Evolutionary conservation across 2,329 filamentous ascomycete species (phyloP), one percentile per base, ranked within the genome.

Genomic region (Ophiostoma sp.): DNA sequence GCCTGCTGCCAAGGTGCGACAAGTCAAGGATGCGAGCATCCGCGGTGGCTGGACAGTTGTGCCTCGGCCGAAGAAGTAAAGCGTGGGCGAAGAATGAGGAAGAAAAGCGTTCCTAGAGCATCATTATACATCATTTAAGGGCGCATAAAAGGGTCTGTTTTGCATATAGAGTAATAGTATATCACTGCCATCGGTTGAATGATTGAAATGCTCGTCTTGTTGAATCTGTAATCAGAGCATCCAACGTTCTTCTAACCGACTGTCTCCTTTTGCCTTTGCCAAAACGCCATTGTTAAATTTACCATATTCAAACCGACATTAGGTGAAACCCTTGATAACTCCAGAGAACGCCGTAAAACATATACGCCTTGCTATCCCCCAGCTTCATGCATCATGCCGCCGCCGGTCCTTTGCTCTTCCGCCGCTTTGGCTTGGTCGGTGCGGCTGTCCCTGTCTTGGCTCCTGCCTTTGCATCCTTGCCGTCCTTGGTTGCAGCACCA

Each of bases 1-100:
- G 76, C 90, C 91, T 3, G 88, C 90, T n/a, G 88, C 87, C 78
- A 96, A 91, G 80, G 89, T 98, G 58, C 83, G 87, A 74, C 94
- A 98, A 80, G 88, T 80, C 78, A 92, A 89, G 79, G 85, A 92
- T 69, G 76, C 82, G 0, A 89, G 86, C 52, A 64, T 64, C 42
- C 40, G 40, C 3, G 87, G 86, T 73, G 90, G 89, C 0, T 96
- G 93, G 92, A 84, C 90, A 72, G 85, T 90, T 70, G 89, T 83
- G 7, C 16, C 49, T 72, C 45, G 42, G 38, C 3, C 6, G 16
- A 42, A 63, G 63, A 68, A 58, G 18, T 60, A 52, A 41, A 36
- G 6, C 3, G 11, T 9, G 5, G 7, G 3, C 8, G 27, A 14
- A 47, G 14, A 16, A 47, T 3, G 45, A 49, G 47, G 3, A 4